Conservation (phyloP, 306 rosid genomes). For the Amphicarpaea edgeworthii region DNA sequence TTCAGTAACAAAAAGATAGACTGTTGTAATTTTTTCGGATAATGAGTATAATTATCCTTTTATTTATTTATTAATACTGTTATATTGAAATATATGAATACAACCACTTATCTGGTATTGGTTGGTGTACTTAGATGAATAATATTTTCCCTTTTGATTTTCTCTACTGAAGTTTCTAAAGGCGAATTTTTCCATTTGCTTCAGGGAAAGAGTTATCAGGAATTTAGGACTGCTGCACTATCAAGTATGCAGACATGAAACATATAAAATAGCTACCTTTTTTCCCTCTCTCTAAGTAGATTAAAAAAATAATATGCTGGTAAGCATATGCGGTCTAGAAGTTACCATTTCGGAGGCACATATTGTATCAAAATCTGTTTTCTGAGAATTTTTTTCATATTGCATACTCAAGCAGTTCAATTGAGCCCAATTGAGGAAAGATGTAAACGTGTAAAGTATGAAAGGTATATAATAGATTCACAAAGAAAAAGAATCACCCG, state of each 20-base stretch:
- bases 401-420: background rate
- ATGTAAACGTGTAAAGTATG: too few relatives aligned
- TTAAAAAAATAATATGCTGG: too few relatives aligned
- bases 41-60: too few relatives aligned
- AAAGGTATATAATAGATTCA: background rate
- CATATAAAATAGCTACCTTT: background rate
- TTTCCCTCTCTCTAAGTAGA: too few relatives aligned
- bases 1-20: background rate
- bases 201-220: conserved; percentile 1
- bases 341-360: too few relatives aligned
- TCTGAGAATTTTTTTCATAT: too few relatives aligned
- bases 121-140: background rate
- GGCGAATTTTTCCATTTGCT: background rate
- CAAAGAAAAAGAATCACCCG: background rate
- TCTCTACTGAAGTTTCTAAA: background rate
- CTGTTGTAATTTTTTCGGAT: background rate
- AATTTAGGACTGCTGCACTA: background rate
- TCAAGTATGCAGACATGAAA: background rate
- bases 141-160: background rate
- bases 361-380: too few relatives aligned
- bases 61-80: background rate
- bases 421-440: background rate
- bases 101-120: too few relatives aligned
- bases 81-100: background rate
- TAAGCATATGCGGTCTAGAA: too few relatives aligned